A percentile compares a stretch with the other conserved stretches of the same genome.
Evolutionary conservation across 2,329 filamentous ascomycete species (phyloP).

Genomic region (Talaromyces sp.): DNA sequence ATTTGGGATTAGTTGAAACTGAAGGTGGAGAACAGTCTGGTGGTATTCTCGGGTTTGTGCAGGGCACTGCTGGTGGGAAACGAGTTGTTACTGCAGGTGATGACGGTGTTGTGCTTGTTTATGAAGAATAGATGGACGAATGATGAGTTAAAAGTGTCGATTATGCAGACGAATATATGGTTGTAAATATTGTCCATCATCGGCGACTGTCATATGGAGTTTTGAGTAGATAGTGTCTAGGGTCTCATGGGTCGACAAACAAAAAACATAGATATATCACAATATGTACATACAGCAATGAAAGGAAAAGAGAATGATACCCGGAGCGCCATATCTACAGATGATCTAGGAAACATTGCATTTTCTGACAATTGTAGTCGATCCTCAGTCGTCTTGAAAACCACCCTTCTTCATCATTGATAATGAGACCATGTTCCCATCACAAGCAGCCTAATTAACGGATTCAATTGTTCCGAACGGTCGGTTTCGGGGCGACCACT

Average conservation of each 20-base stretch:
- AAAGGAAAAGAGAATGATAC: constrained; percentile 19
- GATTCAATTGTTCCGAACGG: not conserved
- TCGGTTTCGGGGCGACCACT: not conserved
- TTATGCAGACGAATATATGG: not conserved
- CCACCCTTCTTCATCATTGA: not conserved
- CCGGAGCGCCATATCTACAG: constrained; percentile 24
- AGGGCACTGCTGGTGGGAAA: constrained; percentile 66
- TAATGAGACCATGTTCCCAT: not conserved
- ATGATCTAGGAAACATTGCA: constrained; percentile 16
- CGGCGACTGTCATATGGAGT: not conserved
- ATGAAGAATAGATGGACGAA: constrained; percentile 38
- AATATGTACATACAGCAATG: constrained; percentile 23
- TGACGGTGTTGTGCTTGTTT: constrained; percentile 58
- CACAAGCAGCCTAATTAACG: not conserved
- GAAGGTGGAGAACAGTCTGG: constrained; percentile 73
- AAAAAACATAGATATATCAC: constrained; percentile 16
- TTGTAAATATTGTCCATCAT: not conserved
- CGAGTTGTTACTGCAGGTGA: constrained; percentile 87
- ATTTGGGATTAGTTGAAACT: constrained; percentile 50
- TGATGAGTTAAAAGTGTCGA: not conserved
- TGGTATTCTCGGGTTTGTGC: constrained; percentile 87
- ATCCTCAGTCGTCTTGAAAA: constrained; percentile 15
- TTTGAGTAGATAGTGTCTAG: not conserved
- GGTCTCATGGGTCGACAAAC: not conserved
- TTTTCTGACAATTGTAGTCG: constrained; percentile 8